Percentiles rank a stretch among this genome's conserved stretches.
phyloP scores from a whole-genome alignment of 2,329 filamentous ascomycete species.

The Plenodomus lindquistii region DNA sequence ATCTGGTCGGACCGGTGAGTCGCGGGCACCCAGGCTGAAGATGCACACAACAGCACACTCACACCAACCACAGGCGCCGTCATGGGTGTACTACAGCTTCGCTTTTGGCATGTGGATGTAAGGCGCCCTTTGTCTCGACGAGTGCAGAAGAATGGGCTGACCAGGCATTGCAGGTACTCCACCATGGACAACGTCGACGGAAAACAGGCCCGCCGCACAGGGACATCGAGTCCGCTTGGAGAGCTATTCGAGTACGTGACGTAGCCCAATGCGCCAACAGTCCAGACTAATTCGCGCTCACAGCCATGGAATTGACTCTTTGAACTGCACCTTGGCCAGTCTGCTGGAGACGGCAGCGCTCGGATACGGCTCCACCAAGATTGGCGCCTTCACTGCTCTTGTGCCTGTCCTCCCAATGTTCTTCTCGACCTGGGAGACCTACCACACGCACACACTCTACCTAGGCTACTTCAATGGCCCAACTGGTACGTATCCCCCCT shows the following conservation, averaged over 20 bases:
- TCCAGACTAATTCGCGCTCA: slow-evolving; percentile 25
- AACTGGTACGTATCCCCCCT: slow-evolving; percentile 55
- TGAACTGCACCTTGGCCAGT: slow-evolving; percentile 94
- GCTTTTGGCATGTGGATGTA: slow-evolving; percentile 94
- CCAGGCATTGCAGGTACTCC: slow-evolving; percentile 64
- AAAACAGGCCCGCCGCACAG: slow-evolving; percentile 93
- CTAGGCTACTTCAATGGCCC: slow-evolving; percentile 96
- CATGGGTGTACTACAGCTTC: slow-evolving; percentile 96
- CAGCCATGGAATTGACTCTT: slow-evolving; percentile 91
- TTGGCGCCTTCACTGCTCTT: slow-evolving; percentile 88
- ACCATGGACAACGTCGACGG: slow-evolving; percentile 99
- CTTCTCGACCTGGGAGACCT: slow-evolving; percentile 99
- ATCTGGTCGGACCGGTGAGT: slow-evolving; percentile 84
- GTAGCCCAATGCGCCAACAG: slow-evolving; percentile 27
- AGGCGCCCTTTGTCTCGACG: slow-evolving; percentile 9
- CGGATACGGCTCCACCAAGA: slow-evolving; percentile 80
- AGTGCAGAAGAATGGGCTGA: slow-evolving; percentile 13
- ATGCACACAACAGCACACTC: slow-evolving; percentile 8
- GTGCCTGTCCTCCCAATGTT: slow-evolving; percentile 96
- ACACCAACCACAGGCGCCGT: slow-evolving; percentile 65
- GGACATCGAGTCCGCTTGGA: slow-evolving; percentile 90
- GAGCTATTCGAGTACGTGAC: slow-evolving; percentile 82
- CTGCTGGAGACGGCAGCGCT: slow-evolving; percentile 91
- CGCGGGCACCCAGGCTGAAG: background rate
- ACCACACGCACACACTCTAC: slow-evolving; percentile 96